phyloP scores from a whole-genome alignment of 805 yeast genomes.

The Saccharomycopsis fibuligera region DNA sequence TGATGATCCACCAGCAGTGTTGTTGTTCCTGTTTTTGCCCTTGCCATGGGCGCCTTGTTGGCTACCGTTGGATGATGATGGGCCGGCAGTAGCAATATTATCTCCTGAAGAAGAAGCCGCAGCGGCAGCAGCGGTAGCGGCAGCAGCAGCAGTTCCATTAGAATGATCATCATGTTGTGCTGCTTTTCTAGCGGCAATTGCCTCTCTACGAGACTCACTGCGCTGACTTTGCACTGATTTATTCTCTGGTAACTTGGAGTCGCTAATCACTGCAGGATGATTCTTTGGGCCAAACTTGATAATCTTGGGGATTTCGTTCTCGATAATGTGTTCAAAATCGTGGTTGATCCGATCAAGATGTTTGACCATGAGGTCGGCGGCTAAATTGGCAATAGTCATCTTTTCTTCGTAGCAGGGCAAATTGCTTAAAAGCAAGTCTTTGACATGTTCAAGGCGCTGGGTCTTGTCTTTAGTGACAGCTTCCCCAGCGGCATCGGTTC shows the following conservation, averaged over 20 bases:
- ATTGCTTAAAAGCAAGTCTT: conserved; percentile 28
- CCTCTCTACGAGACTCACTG: conserved; percentile 84
- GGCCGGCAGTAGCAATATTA: too few species aligned
- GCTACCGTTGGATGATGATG: too few species aligned
- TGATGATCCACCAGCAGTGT: conserved; percentile 4
- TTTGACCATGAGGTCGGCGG: conserved; percentile 67
- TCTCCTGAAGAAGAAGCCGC: too few species aligned
- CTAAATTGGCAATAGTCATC: conserved; percentile 93
- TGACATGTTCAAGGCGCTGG: conserved; percentile 1
- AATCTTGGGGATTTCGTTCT: conserved; percentile 75
- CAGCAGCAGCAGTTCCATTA: conserved; percentile 1
- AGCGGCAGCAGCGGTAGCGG: background rate
- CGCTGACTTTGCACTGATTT: conserved; percentile 69
- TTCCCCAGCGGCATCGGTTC: conserved; percentile 22
- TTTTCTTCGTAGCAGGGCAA: conserved; percentile 94
- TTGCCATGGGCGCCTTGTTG: too few species aligned
- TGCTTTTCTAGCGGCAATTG: conserved; percentile 82
- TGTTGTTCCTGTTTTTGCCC: conserved; percentile 12
- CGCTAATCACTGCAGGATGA: conserved; percentile 85
- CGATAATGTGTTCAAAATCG: conserved; percentile 68
- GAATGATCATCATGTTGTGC: conserved; percentile 30
- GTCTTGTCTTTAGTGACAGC: background rate
- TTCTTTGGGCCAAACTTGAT: conserved; percentile 72
- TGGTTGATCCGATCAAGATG: conserved; percentile 70
- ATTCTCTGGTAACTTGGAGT: conserved; percentile 42